Evolutionary conservation across 768 basidiomycete genomes (phyloP).

Genomic region (Hemileccinum rubropunctum): DNA sequence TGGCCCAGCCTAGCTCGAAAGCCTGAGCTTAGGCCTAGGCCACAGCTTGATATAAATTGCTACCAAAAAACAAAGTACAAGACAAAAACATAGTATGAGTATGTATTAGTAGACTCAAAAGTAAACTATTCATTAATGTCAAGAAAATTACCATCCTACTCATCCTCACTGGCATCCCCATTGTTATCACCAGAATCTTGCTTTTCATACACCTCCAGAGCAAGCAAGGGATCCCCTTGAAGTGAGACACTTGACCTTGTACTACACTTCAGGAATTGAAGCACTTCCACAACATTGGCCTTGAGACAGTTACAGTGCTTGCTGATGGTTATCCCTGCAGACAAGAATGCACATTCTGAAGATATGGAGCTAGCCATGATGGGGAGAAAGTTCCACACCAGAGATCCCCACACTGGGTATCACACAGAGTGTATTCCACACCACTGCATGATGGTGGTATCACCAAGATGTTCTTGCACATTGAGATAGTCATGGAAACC

Average conservation of each 20-base stretch:
- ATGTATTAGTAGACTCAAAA: too few species aligned
- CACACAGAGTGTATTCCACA: not conserved
- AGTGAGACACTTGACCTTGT: not conserved
- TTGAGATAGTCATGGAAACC: slow-evolving; percentile 12
- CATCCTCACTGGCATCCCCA: too few species aligned
- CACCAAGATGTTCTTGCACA: not conserved
- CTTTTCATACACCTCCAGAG: not conserved
- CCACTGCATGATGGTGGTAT: slow-evolving; percentile 5
- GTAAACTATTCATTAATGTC: not conserved
- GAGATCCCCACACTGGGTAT: slow-evolving; percentile 1
- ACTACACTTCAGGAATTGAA: slow-evolving; percentile 4
- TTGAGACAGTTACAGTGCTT: not conserved
- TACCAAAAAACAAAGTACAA: too few species aligned
- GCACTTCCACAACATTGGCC: not conserved
- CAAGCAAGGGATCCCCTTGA: not conserved
- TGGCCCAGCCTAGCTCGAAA: not conserved
- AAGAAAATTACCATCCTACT: slow-evolving; percentile 2
- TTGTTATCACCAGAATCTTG: not conserved
- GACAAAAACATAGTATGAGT: too few species aligned
- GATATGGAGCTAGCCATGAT: slow-evolving; percentile 10
- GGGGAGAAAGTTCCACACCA: not conserved
- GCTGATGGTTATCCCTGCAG: slow-evolving; percentile 6
- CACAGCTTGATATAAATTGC: not conserved
- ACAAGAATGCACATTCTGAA: not conserved
- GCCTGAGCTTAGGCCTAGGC: not conserved